Evolutionary conservation across 179 eudicot genomes (phyloP).

Genomic region (Spergularia azorica): DNA sequence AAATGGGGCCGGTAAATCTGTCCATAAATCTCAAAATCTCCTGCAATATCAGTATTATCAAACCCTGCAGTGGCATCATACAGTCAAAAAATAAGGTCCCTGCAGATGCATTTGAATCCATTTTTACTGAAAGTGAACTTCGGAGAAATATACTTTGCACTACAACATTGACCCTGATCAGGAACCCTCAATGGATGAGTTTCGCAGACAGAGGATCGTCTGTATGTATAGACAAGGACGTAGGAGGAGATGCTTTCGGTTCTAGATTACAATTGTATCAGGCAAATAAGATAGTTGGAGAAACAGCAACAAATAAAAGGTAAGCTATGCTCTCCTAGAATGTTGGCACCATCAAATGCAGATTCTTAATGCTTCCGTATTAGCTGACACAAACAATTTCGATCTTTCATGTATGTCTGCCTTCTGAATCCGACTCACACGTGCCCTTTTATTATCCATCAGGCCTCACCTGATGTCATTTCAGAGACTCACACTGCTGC

Average conservation of each 20-base stretch:
- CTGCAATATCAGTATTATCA: too few relatives aligned
- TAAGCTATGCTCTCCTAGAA: slow-evolving; percentile 4
- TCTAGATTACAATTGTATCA: too few relatives aligned
- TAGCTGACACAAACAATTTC: slow-evolving; percentile 1
- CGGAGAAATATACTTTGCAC: too few relatives aligned
- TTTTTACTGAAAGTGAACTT: too few relatives aligned
- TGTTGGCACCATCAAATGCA: slow-evolving; percentile 2
- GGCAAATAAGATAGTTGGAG: neutral
- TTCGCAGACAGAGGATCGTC: neutral
- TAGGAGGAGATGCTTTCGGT: too few relatives aligned
- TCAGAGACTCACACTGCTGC: neutral
- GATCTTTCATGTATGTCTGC: neutral
- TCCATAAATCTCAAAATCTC: too few relatives aligned
- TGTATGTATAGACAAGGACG: neutral
- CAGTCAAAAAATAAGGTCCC: too few relatives aligned
- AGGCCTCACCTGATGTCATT: neutral
- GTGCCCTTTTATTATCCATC: too few relatives aligned
- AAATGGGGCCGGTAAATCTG: too few relatives aligned
- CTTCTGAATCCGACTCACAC: neutral
- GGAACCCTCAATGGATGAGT: neutral
- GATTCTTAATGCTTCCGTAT: neutral
- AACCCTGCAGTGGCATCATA: too few relatives aligned
- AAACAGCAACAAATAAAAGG: neutral
- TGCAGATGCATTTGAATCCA: too few relatives aligned
- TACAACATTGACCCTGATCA: neutral